Base-by-base conservation (phyloP, 1,284 basidiomycete genomes). In the Mycena sp. region DNA sequence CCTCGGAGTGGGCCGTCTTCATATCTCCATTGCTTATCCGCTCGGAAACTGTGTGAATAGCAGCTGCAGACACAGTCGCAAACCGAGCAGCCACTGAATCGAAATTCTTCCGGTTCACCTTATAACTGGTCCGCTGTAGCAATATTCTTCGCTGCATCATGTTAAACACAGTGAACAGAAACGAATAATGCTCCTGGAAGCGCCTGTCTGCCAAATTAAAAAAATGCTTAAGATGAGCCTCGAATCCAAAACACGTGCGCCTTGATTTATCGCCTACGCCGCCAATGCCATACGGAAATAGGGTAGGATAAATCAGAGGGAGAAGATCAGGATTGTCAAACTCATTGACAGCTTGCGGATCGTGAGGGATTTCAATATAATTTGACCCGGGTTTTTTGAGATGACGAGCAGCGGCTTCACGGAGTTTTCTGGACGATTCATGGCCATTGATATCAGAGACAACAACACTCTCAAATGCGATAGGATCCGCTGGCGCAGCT, bases 271-370 rank as follows among this genome's bases (percentile, higher is more conserved):
- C 65, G 52, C 79, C 75, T 59, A 76, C 72, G 0, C 78, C 80
- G 5, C 79, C 78, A 10, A 76, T n/a, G n/a, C n/a, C n/a, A n/a
- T 63, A 3, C 80, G 77, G 79, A 64, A 77, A 79, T 5, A 79
- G 61, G 23, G 73, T 75, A 0, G 76, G 76, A 65, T 76, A 78
- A 9, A 77, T 72, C 58, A 64, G 68, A 1, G 77, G 77, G 53
- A 80, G 73, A 1, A 80, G 44, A 5, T 45, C 9, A 2, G 72
- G 74, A 60, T 77, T 73, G 17, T 56, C 43, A 62, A 74, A 78
- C 61, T 77, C 75, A 63, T 76, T 75, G 0, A 69, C 69, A 6
- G 77, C 73, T 6, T 41, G 16, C 3, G 61, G 40, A 25, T 63
- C 71, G 67, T 79, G 76, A 9, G 68, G 68, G 16, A 79, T 58